Conservation (phyloP, 345 rosid species). For the Mallotus nudiflorus region DNA sequence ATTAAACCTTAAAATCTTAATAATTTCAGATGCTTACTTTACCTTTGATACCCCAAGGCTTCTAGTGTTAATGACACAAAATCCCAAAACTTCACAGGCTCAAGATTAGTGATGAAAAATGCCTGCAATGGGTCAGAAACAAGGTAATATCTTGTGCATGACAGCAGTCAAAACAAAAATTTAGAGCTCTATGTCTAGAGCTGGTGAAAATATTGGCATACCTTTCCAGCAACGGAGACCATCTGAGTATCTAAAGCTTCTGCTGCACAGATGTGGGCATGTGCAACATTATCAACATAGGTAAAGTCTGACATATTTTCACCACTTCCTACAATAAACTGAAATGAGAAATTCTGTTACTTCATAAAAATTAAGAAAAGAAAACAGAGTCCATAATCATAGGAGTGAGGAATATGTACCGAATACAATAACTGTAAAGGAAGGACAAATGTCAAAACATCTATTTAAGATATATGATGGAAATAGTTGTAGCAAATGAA, state of each 20-base stretch:
- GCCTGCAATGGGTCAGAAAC: conserved; percentile 54
- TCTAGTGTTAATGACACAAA: conserved; percentile 63
- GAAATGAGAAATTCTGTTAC: conserved; percentile 53
- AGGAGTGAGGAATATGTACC: not conserved
- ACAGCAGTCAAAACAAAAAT: conserved; percentile 2
- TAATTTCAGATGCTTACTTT: conserved; percentile 7
- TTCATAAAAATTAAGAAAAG: conserved; percentile 7
- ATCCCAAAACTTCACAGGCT: conserved; percentile 78
- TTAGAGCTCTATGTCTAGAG: not conserved
- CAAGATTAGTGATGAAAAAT: conserved; percentile 80
- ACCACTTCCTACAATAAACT: conserved; percentile 83
- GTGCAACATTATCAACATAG: conserved; percentile 79
- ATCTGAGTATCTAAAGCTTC: conserved; percentile 69
- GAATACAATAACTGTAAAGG: conserved; percentile 1
- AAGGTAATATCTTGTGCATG: not conserved
- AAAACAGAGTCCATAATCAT: not conserved
- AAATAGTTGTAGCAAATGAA: not conserved
- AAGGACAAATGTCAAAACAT: not conserved
- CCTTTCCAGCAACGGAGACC: conserved; percentile 93
- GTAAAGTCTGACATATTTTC: conserved; percentile 89
- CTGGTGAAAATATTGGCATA: conserved; percentile 26
- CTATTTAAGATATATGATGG: not conserved
- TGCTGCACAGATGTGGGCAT: conserved; percentile 78
- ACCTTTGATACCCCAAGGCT: conserved; percentile 90
- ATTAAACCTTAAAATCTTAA: not conserved